phyloP scores from a whole-genome alignment of 2,329 filamentous ascomycete species.

The Curvularia verruculosa region DNA sequence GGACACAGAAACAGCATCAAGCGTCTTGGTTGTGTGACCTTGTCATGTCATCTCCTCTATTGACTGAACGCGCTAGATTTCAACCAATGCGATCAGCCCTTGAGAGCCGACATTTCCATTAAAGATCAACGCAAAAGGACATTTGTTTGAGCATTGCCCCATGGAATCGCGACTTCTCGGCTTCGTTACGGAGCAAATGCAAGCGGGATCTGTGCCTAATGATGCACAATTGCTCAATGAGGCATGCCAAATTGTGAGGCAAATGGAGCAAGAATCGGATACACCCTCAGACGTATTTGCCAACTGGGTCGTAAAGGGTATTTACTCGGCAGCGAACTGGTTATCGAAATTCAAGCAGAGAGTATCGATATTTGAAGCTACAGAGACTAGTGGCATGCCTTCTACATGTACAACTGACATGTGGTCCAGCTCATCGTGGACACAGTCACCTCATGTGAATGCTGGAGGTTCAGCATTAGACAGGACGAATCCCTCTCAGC shows the following conservation, averaged over 20 bases:
- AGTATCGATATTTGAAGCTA: slow-evolving; percentile 5
- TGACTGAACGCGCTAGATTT: slow-evolving; percentile 27
- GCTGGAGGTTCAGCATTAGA: not conserved
- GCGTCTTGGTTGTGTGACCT: slow-evolving; percentile 35
- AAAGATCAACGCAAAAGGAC: slow-evolving; percentile 23
- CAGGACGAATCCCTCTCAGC: not conserved
- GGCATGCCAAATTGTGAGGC: slow-evolving; percentile 30
- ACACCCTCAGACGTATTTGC: slow-evolving; percentile 32
- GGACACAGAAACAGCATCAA: slow-evolving; percentile 3
- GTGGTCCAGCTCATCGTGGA: not conserved
- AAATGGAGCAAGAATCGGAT: slow-evolving; percentile 28
- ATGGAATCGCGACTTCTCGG: slow-evolving; percentile 27
- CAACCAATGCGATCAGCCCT: slow-evolving; percentile 25
- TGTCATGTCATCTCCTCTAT: slow-evolving; percentile 30
- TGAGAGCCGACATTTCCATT: slow-evolving; percentile 24
- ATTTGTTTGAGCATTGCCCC: slow-evolving; percentile 33
- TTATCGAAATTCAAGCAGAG: slow-evolving; percentile 22
- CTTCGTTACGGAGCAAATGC: slow-evolving; percentile 20
- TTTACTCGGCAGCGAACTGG: slow-evolving; percentile 22
- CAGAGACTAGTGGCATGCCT: not conserved
- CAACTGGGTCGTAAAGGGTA: slow-evolving; percentile 32
- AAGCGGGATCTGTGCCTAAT: slow-evolving; percentile 3
- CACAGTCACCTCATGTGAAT: not conserved
- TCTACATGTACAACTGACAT: not conserved
- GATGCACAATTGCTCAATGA: slow-evolving; percentile 28